A percentile compares a stretch with the other conserved stretches of the same genome.
phyloP scores from a whole-genome alignment of 768 basidiomycete species.

The Rhizopogon roseolus region DNA sequence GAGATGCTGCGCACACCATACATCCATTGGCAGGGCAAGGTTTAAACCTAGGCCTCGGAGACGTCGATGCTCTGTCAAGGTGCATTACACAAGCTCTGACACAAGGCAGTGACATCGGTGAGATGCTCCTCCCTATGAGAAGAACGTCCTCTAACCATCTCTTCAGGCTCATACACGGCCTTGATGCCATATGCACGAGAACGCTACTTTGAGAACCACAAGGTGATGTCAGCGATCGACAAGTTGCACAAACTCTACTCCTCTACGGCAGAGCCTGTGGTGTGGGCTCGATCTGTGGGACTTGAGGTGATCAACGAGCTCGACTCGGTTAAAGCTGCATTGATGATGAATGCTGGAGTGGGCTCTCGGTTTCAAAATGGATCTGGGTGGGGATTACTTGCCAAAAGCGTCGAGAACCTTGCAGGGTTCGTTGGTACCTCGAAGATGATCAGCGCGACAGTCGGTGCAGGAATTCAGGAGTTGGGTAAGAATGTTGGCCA shows the following conservation, averaged over 20 bases:
- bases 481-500: constrained; percentile 13
- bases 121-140: constrained; percentile 15
- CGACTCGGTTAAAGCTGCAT: constrained; percentile 70
- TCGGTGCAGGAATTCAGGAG: constrained; percentile 26
- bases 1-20: constrained; percentile 93
- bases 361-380: constrained; percentile 14
- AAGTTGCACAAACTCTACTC: constrained; percentile 88
- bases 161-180: constrained; percentile 65
- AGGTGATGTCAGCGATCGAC: constrained; percentile 78
- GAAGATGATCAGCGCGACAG: constrained; percentile 22
- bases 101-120: constrained; percentile 82
- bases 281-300: constrained; percentile 85
- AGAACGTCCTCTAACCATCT: neutral
- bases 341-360: constrained; percentile 80
- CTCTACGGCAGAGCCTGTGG: constrained; percentile 58
- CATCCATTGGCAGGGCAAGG: constrained; percentile 97
- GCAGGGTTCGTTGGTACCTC: constrained; percentile 30
- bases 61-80: constrained; percentile 68
- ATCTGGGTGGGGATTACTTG: constrained; percentile 26
- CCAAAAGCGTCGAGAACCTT: constrained; percentile 44
- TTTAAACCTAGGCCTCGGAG: constrained; percentile 88
- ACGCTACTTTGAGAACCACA: constrained; percentile 85
- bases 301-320: constrained; percentile 91
- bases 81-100: constrained; percentile 54
- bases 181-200: constrained; percentile 74